Evolutionary conservation across 305 asterid genomes (phyloP), one percentile per base, ranked within the genome.

Genomic region (Rubia balearica): DNA sequence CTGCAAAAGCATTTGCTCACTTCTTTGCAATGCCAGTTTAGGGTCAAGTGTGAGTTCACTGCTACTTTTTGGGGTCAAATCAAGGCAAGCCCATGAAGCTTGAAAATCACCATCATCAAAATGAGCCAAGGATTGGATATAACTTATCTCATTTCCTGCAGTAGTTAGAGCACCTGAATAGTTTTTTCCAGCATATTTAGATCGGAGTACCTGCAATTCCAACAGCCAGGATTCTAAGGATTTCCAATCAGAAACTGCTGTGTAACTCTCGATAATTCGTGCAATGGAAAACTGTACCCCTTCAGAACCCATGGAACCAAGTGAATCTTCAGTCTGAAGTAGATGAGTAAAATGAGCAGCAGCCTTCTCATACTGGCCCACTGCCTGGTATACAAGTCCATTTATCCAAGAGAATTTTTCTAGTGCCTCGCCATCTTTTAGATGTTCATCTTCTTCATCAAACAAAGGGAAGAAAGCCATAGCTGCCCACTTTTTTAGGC

Each of bases 1-100:
- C 85, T 95, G 98, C 90, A 95, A 85, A 83, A 95, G 92, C 94
- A 95, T 88, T 76, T 95, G 99, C 76, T 95, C 99, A 68, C 99
- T 95, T 85, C 99, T 91, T 81, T 87, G 97, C 85, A 95, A 83
- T 81, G 98, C 92, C 85, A 88, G 75, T 85, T 85, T 95, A 69
- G 98, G 99, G 85, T 95, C 99, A 78, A 90, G 88, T 38, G 97
- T 91, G 81, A 85, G 90, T 73, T 91, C 89, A 70, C 76, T 85
- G 92, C 96, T 87, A 82, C 95, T 95, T 88, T 91, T 95, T 68
- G 97, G 97, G 71, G 99, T 95, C 94, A 95, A 86, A 78, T 91
- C 97, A 67, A 95, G 98, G 85, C 87, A 90, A 63, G 96, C 86
- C 99, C 99, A 89, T 73, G 97, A 90, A 63, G 94, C 95, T 80